Conservation (phyloP, 305 asterid genomes). For the Striga hermonthica region DNA sequence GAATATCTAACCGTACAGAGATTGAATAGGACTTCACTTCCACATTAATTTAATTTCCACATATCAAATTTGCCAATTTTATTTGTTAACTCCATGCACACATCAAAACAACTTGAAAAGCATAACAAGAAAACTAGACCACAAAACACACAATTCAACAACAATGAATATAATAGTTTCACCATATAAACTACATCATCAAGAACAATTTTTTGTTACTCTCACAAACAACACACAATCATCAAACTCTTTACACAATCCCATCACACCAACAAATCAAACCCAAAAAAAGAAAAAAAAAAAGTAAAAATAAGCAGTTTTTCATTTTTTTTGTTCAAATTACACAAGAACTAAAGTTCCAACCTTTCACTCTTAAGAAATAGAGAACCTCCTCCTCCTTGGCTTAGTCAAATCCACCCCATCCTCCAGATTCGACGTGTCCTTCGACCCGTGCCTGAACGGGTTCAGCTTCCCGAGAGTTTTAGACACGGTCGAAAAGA, state of each 20-base stretch:
- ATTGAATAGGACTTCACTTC: no score
- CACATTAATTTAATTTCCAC: no score
- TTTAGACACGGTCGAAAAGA: slow-evolving; percentile 81
- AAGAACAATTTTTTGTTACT: no score
- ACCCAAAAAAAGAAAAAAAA: not conserved
- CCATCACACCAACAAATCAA: slow-evolving; percentile 29
- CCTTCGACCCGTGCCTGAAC: slow-evolving; percentile 85
- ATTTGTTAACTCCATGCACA: no score
- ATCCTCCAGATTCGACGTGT: slow-evolving; percentile 62
- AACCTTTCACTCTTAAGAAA: slow-evolving; percentile 42
- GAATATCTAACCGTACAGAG: no score
- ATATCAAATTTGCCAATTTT: no score
- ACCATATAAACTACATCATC: no score
- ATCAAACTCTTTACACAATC: slow-evolving; percentile 36
- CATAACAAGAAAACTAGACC: no score
- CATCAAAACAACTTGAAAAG: no score
- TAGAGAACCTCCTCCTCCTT: slow-evolving; percentile 85
- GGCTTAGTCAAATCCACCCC: slow-evolving; percentile 74
- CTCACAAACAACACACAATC: slow-evolving; percentile 17
- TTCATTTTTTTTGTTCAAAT: no score
- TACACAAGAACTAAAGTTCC: not conserved
- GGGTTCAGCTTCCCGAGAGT: slow-evolving; percentile 80
- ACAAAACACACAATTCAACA: no score
- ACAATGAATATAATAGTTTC: no score
- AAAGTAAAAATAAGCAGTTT: not conserved